phyloP scores from a whole-genome alignment of 805 yeast genomes.

The Myxozyma geophila region DNA sequence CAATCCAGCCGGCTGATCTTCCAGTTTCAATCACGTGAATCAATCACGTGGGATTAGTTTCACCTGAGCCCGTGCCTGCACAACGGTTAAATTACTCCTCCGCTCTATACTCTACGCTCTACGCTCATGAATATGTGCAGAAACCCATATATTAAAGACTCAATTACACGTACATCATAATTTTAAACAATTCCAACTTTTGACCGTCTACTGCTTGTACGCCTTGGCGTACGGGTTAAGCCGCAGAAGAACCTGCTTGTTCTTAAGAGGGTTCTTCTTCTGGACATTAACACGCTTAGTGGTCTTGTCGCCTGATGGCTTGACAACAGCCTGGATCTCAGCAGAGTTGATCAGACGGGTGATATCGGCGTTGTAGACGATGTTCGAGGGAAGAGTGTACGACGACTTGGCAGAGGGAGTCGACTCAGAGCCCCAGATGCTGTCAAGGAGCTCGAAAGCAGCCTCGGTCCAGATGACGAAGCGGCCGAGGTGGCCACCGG shows the following conservation, averaged over 20 bases:
- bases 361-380: conserved; percentile 93
- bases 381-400: conserved; percentile 92
- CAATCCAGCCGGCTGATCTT: too few relatives aligned
- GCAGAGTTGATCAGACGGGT: conserved; percentile 98
- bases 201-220: conserved; percentile 50
- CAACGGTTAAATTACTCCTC: too few relatives aligned
- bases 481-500: conserved; percentile 99
- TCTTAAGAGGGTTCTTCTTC: conserved; percentile 99
- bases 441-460: conserved; percentile 95
- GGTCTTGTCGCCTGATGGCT: conserved; percentile 93
- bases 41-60: too few relatives aligned
- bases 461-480: conserved; percentile 99
- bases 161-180: neutral
- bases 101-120: too few relatives aligned
- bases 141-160: neutral
- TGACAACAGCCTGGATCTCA: conserved; percentile 96
- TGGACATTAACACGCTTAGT: conserved; percentile 93
- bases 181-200: neutral
- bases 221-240: conserved; percentile 99
- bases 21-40: too few relatives aligned
- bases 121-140: neutral
- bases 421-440: conserved; percentile 94
- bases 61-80: too few relatives aligned
- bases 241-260: conserved; percentile 97
- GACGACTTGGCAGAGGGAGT: conserved; percentile 82